These are phyloP conservation scores for Suillus sp. DNA, from an alignment of 768 basidiomycete genomes.

Conservation along the genomic window DNA sequence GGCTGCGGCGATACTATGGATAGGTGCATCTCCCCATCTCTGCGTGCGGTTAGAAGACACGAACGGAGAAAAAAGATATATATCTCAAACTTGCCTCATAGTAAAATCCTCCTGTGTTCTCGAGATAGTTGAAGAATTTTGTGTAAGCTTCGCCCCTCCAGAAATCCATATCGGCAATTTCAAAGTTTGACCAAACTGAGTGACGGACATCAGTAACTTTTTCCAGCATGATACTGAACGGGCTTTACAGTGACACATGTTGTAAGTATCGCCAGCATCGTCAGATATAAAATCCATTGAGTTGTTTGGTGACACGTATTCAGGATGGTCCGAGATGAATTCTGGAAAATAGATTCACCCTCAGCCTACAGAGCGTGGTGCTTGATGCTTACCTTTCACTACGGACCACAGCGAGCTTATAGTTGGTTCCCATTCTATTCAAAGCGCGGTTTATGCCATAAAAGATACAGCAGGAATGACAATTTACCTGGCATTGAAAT, in stretches of 20 bases:
- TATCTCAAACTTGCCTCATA: slow-evolving; percentile 59
- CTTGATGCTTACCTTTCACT: slow-evolving; percentile 51
- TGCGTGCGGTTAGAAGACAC: slow-evolving; percentile 28
- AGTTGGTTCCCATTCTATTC: slow-evolving; percentile 57
- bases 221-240: background rate
- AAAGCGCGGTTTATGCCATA: background rate
- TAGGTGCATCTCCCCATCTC: slow-evolving; percentile 93
- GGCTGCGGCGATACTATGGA: slow-evolving; percentile 89
- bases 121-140: slow-evolving; percentile 82
- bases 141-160: slow-evolving; percentile 83
- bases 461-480: background rate
- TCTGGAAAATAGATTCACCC: slow-evolving; percentile 46
- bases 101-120: slow-evolving; percentile 82
- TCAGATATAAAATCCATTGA: slow-evolving; percentile 66
- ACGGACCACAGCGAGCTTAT: slow-evolving; percentile 65
- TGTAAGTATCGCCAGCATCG: slow-evolving; percentile 64
- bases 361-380: slow-evolving; percentile 34
- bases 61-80: background rate
- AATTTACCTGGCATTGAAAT: slow-evolving; percentile 48
- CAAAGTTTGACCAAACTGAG: slow-evolving; percentile 91
- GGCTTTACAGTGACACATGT: slow-evolving; percentile 61
- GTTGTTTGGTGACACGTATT: slow-evolving; percentile 58
- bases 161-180: slow-evolving; percentile 82
- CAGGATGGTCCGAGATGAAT: slow-evolving; percentile 56
- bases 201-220: background rate